phyloP scores from a whole-genome alignment of 331 rosid genomes.

The Pyracantha coccinea region DNA sequence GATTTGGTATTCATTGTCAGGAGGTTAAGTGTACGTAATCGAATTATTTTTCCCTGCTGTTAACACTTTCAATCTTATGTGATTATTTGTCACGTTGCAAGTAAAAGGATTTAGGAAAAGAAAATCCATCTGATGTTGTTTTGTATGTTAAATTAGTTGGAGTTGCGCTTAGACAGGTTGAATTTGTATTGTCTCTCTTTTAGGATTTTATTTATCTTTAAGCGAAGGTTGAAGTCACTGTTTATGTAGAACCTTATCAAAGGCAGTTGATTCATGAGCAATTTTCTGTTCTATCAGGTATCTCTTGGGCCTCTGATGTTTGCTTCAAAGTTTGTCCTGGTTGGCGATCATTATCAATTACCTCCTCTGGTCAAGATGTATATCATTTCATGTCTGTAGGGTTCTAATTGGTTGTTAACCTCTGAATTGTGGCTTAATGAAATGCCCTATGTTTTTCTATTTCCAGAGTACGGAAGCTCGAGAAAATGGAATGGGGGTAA shows the following conservation, averaged over 20 bases:
- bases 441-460: not conserved
- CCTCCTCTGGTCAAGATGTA: slow-evolving; percentile 88
- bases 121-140: not conserved
- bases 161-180: not conserved
- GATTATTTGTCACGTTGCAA: not conserved
- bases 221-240: not conserved
- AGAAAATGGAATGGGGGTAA: slow-evolving; percentile 87
- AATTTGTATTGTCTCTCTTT: not conserved
- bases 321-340: slow-evolving; percentile 85
- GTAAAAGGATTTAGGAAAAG: not conserved
- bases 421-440: not conserved
- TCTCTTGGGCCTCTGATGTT: slow-evolving; percentile 84
- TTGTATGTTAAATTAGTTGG: not conserved
- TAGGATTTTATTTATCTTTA: not conserved
- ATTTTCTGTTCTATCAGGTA: slow-evolving; percentile 43
- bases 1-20: not conserved
- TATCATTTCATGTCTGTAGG: not conserved
- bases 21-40: not conserved
- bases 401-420: not conserved
- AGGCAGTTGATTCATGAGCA: not conserved
- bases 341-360: slow-evolving; percentile 94
- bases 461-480: slow-evolving; percentile 81
- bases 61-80: not conserved
- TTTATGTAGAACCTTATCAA: not conserved
- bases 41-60: not conserved